Base-by-base conservation (phyloP, 768 basidiomycete species). In the Coprinopsis strossmayeri region DNA sequence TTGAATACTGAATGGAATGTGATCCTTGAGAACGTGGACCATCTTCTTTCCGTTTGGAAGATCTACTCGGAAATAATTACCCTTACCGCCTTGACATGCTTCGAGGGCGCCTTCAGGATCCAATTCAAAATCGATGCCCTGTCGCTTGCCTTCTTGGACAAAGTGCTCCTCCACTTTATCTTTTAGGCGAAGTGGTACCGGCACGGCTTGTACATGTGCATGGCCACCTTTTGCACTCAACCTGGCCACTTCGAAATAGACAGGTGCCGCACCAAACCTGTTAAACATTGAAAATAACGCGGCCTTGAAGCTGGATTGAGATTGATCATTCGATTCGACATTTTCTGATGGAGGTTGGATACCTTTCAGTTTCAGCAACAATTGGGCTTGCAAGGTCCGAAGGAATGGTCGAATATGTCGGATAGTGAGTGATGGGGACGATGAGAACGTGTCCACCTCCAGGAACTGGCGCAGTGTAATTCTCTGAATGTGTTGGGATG, bases 381-480 rank as follows among this genome's bases (percentile, higher is more conserved):
- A 97, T 87, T 2, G 89, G 81, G 5, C 70, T 69, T 0, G 82
- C 76, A 34, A 94, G 75, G 54, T 92, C 91, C 2, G 78, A 61
- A 0, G 93, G 90, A 35, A 98, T 84, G 5, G 88, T 80, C 20
- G 78, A 76, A 45, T 86, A 84, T 0, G 95, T 96, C 5, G 90
- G 90, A 59, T 90, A 91, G 65, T 99, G 96, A 0, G 88, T 82
- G 59, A 99, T 91, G 12, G 91, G 91, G 23, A 97, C 85, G 48
- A 98, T 87, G 32, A 99, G 77, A 30, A 95, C 84, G 62, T 99
- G 96, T 0, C 96, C 96, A 18, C 96, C 96, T 17, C 96, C 96
- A 1, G 96, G 96, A 18, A 98, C 85, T 54, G 65, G 59, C 11
- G 65, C 64, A 56, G 71, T 66, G 34, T 73, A 69, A 15, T 69